phyloP scores from a whole-genome alignment of 1,139 yeast genomes.

The Geotrichum klebahnii region DNA sequence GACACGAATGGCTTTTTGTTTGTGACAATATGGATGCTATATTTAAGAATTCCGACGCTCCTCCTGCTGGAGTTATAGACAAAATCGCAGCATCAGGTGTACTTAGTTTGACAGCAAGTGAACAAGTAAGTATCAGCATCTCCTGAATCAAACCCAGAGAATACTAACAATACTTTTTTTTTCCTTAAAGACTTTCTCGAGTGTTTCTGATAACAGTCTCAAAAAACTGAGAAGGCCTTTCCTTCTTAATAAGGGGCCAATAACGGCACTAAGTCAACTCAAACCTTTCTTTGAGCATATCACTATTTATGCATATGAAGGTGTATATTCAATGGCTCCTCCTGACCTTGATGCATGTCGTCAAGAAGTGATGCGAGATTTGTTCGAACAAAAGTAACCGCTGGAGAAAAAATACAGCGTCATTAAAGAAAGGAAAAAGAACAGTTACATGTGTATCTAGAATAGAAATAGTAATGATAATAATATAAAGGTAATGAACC shows the following conservation, averaged over 20 bases:
- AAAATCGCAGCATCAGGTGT: constrained; percentile 33
- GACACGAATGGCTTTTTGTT: constrained; percentile 77
- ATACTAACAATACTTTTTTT: constrained; percentile 3
- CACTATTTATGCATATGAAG: constrained; percentile 69
- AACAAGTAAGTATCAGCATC: constrained; percentile 21
- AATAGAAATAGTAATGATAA: too few species aligned
- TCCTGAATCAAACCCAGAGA: constrained; percentile 1
- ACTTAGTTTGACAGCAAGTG: constrained; percentile 25
- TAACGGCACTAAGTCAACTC: constrained; percentile 45
- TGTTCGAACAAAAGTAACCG: too few species aligned
- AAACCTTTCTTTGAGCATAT: constrained; percentile 67
- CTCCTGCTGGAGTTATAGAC: constrained; percentile 43
- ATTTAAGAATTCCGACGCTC: constrained; percentile 40
- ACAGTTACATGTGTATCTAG: too few species aligned
- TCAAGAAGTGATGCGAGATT: constrained; percentile 54
- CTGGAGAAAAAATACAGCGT: too few species aligned
- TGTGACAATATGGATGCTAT: constrained; percentile 66
- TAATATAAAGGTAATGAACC: too few species aligned
- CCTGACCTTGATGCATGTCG: constrained; percentile 51
- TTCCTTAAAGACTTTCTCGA: neutral
- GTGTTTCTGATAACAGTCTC: neutral
- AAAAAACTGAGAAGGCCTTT: constrained; percentile 19
- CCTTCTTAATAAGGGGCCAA: constrained; percentile 13
- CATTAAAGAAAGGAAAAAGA: too few species aligned
- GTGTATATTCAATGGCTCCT: constrained; percentile 54